Conservation (phyloP, 2,329 filamentous ascomycete species). For the Pseudocercospora pini-densiflorae region DNA sequence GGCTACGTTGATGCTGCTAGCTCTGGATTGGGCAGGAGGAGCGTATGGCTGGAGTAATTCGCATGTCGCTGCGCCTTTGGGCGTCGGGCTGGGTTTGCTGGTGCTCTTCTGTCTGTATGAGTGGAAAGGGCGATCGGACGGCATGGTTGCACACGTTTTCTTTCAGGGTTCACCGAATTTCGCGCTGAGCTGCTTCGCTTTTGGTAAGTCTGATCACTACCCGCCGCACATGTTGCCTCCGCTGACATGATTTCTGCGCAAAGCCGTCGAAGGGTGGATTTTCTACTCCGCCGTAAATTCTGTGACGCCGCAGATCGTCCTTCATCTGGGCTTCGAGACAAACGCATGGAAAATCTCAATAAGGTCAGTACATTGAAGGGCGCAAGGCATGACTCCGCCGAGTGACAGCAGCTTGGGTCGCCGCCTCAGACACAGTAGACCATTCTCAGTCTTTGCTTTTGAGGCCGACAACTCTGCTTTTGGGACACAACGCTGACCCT, state of each 20-base stretch:
- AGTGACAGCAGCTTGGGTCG: too few species aligned
- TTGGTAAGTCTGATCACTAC: slow-evolving; percentile 30
- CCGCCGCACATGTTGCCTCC: background rate
- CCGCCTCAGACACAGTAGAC: too few species aligned
- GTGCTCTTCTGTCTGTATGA: slow-evolving; percentile 49
- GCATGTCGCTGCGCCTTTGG: slow-evolving; percentile 46
- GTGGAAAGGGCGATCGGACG: slow-evolving; percentile 60
- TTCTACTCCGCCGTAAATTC: slow-evolving; percentile 54
- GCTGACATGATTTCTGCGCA: background rate
- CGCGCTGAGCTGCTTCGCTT: slow-evolving; percentile 59
- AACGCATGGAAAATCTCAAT: slow-evolving; percentile 55
- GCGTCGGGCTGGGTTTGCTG: slow-evolving; percentile 49
- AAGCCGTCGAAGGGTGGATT: slow-evolving; percentile 54
- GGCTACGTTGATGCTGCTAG: slow-evolving; percentile 35
- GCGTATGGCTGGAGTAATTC: slow-evolving; percentile 44
- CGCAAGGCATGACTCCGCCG: too few species aligned
- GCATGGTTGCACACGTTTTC: slow-evolving; percentile 61
- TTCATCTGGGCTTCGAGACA: slow-evolving; percentile 55
- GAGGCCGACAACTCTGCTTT: too few species aligned
- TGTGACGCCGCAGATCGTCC: slow-evolving; percentile 54
- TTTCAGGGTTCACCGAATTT: slow-evolving; percentile 61
- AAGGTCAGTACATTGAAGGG: too few species aligned
- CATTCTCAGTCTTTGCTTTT: too few species aligned
- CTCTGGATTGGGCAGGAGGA: slow-evolving; percentile 42
- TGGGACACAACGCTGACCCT: too few species aligned